Evolutionary conservation across 108 stramenopile species (phyloP), one percentile per base, ranked within the genome.

Genomic region (Nitzschia putrida): DNA sequence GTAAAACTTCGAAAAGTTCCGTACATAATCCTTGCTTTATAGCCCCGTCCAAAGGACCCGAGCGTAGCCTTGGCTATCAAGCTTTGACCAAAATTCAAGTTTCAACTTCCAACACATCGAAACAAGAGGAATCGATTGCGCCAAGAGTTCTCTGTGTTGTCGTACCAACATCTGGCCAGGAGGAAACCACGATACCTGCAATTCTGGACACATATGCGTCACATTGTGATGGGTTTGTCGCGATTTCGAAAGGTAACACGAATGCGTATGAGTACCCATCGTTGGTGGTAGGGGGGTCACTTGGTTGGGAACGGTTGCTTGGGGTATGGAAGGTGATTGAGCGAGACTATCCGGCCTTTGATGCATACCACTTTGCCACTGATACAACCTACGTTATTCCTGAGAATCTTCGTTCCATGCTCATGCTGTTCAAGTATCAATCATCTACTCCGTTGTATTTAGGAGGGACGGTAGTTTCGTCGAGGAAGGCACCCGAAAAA

Each of bases 351-450:
- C 88, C 69, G 64, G 87, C 93, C 71, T 95, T 73, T 68, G 37
- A 53, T 5, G 52, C 53, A 0, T 95, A 93, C 73, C 83, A 88
- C 50, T 67, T 92, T 52, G 93, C 90, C 22, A 91, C 89, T 14
- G 94, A 95, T 49, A 89, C 94, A 74, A 59, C 90, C 66, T 96
- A 85, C 64, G 80, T 94, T 12, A 68, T 96, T 61, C 78, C 88
- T 8, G 79, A 93, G 40, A 96, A 96, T 77, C 76, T 96, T 59
- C 79, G 88, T 12, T 25, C 14, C 29, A 53, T 67, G 66, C 34
- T 54, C 13, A 39, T 29, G 29, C 14, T n/a, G 4, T 77, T 83
- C 52, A 20, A 16, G 18, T 14, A 54, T n/a, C 24, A 25, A 14
- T 39, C 14, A n/a, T 37, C 23, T 24, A 22, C 53, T 25, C 52